A percentile compares a stretch with the other conserved stretches of the same genome.
Evolutionary conservation across 768 basidiomycete species (phyloP).

Genomic region (Dacryopinax primogenitus): DNA sequence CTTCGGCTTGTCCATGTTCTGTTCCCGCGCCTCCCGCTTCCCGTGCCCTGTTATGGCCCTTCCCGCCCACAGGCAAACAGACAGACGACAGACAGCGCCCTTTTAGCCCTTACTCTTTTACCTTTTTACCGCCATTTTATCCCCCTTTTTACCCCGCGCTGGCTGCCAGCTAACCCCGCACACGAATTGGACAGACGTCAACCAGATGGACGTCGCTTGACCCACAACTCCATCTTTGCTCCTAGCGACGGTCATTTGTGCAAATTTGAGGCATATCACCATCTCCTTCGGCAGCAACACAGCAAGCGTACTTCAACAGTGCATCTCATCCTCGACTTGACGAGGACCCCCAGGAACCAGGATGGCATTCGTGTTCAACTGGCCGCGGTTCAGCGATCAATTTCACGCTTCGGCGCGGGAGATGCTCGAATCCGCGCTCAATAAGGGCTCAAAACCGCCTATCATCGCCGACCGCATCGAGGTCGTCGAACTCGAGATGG

Average conservation of each 20-base stretch:
- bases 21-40: too few species aligned
- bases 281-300: not conserved
- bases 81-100: too few species aligned
- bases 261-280: too few species aligned
- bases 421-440: constrained; percentile 92
- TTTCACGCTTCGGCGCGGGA: constrained; percentile 93
- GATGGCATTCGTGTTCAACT: constrained; percentile 58
- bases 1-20: too few species aligned
- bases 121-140: too few species aligned
- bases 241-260: too few species aligned
- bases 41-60: too few species aligned
- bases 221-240: not conserved
- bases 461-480: constrained; percentile 96
- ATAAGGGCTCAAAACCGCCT: constrained; percentile 94
- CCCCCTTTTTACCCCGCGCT: not conserved
- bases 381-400: constrained; percentile 92
- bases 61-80: too few species aligned
- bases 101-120: too few species aligned
- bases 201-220: not conserved
- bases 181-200: not conserved
- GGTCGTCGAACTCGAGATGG: constrained; percentile 98
- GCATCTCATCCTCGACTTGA: too few species aligned
- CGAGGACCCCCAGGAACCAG: not conserved
- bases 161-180: not conserved
- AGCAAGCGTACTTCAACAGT: not conserved